Base-by-base conservation (phyloP, 768 basidiomycete genomes). In the Lanmaoa rubissima region DNA sequence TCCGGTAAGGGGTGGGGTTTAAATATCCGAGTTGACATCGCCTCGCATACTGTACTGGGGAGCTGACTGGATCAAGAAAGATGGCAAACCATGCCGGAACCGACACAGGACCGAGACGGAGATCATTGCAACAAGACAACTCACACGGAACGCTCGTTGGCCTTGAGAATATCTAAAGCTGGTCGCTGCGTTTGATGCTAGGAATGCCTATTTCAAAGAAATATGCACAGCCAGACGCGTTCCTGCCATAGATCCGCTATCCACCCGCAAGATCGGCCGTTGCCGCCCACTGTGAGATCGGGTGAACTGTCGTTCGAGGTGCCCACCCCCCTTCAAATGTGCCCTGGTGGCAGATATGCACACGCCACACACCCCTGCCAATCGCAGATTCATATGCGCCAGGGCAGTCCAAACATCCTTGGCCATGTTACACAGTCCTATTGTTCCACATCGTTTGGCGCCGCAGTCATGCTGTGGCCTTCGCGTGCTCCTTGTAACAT, bases 21-120 rank as follows among this genome's bases (percentile, higher is more conserved):
- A 74, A 65, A 74, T 71, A 64, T 34, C 32, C 21, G 38, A 43
- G 48, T n/a, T 34, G 53, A 62, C 69, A 70, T 72, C 69, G 69
- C 69, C 69, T 68, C 59, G 19, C 43, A 24, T 31, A 62, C 50
- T 8, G 41, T 42, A 53, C 51, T 50, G 54, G 40, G 57, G 63
- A 44, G 53, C 31, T 60, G 67, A 61, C 51, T 52, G 57, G 46
- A 63, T 55, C 58, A 68, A 68, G 57, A 68, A 60, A 59, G 58
- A 60, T 55, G 54, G 31, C 8, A 32, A 59, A 38, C 19, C n/a
- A 61, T 62, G 60, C 65, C 71, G 69, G 70, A 62, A 65, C 65
- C 70, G 69, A 70, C 58, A 61, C 60, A 62, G 58, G 61, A 55
- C 58, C 36, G 68, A 64, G 48, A 51, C 57, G 57, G 60, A 35